A percentile compares a stretch with the other conserved stretches of the same genome.
Evolutionary conservation across 371 early-diverging fungal genomes (phyloP).

Genomic region (Homolaphlyctis polyrhiza): DNA sequence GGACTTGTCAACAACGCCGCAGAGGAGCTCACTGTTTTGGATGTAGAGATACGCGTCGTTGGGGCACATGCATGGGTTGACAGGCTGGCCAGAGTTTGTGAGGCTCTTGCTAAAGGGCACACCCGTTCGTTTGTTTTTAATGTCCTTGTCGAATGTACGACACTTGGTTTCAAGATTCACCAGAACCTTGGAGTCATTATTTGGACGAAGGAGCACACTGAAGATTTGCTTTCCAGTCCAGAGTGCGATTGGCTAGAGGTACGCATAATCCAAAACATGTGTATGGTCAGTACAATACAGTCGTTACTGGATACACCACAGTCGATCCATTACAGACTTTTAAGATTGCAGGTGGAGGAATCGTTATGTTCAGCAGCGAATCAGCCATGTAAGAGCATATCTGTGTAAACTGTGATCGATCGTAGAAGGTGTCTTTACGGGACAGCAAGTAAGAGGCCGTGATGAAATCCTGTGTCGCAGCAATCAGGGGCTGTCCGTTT

Average conservation of each 20-base stretch:
- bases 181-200: slow-evolving; percentile 57
- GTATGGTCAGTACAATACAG: background rate
- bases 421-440: slow-evolving; percentile 90
- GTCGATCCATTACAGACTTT: slow-evolving; percentile 40
- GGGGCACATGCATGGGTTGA: slow-evolving; percentile 71
- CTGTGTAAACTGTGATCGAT: slow-evolving; percentile 89
- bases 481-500: slow-evolving; percentile 98
- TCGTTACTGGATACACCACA: background rate
- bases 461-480: slow-evolving; percentile 99
- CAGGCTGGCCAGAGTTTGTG: slow-evolving; percentile 10
- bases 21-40: slow-evolving; percentile 89
- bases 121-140: slow-evolving; percentile 14
- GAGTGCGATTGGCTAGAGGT: slow-evolving; percentile 34
- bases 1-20: slow-evolving; percentile 93
- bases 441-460: slow-evolving; percentile 94
- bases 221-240: slow-evolving; percentile 73
- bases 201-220: slow-evolving; percentile 83
- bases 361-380: slow-evolving; percentile 69
- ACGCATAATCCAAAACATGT: background rate
- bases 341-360: slow-evolving; percentile 91
- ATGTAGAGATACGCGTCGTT: slow-evolving; percentile 89
- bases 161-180: slow-evolving; percentile 89
- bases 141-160: slow-evolving; percentile 34
- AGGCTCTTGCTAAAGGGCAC: slow-evolving; percentile 12
- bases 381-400: slow-evolving; percentile 83